Percentiles rank a stretch among this genome's conserved stretches.
Evolutionary conservation across 306 rosid genomes (phyloP).

Genomic region (Vachellia pachyceras): DNA sequence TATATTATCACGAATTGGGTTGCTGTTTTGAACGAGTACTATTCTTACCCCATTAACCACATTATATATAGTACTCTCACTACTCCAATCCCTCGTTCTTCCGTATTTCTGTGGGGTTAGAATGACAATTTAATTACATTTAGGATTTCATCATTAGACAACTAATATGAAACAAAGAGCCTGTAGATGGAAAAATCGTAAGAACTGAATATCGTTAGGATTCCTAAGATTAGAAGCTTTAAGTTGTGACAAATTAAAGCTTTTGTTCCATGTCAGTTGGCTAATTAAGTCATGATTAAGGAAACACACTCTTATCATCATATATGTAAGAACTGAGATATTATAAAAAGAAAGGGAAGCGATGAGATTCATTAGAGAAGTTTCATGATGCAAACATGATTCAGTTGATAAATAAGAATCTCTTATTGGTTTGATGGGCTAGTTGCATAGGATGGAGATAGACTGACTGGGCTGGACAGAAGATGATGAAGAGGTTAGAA

Average conservation of each 20-base stretch:
- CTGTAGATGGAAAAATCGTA: neutral
- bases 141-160: no score
- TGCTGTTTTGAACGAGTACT: neutral
- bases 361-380: neutral
- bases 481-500: neutral
- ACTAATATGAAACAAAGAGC: no score
- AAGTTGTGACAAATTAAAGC: neutral
- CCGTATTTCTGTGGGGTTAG: no score
- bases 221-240: neutral
- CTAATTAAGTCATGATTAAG: no score
- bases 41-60: no score
- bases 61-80: no score
- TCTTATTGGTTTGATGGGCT: neutral
- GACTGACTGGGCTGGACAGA: no score
- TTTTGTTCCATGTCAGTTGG: neutral
- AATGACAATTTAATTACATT: no score
- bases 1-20: neutral
- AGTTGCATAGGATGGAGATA: no score
- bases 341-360: neutral
- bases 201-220: neutral
- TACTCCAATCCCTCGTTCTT: no score
- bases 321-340: no score
- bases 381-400: neutral
- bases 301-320: no score
- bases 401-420: neutral